A percentile compares a stretch with the other conserved stretches of the same genome.
Conservation (phyloP, 768 basidiomycete species). For the Russula abietina region DNA sequence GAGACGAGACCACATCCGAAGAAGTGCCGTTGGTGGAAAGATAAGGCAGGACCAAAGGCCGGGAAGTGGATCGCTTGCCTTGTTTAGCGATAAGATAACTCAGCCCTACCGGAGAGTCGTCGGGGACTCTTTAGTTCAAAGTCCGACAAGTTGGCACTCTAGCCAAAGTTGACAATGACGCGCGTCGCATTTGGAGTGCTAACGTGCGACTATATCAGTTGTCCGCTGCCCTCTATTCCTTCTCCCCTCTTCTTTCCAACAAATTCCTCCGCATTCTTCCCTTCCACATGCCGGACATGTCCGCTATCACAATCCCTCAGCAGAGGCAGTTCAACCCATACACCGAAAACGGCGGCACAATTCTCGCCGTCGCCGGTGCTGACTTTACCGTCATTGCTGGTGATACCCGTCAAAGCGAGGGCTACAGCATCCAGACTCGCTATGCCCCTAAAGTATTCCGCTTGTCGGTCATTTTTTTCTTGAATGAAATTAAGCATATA, state of each 20-base stretch:
- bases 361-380: conserved; percentile 89
- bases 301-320: conserved; percentile 32
- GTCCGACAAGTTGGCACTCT: background rate
- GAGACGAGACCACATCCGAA: background rate
- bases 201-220: conserved; percentile 9
- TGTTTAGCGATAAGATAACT: conserved; percentile 16
- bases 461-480: conserved; percentile 51
- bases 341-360: conserved; percentile 91
- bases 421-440: conserved; percentile 96
- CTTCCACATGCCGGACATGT: conserved; percentile 23
- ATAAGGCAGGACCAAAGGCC: background rate
- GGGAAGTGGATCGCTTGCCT: background rate
- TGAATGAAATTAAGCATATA: background rate
- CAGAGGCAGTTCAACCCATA: conserved; percentile 81
- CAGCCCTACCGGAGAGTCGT: conserved; percentile 1
- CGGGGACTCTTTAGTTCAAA: conserved; percentile 7
- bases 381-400: conserved; percentile 94
- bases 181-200: conserved; percentile 9
- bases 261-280: background rate
- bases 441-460: conserved; percentile 94
- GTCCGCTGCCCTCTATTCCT: background rate
- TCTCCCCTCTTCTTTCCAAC: background rate
- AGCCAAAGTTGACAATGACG: conserved; percentile 7
- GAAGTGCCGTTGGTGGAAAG: background rate
- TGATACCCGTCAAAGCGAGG: conserved; percentile 94